Evolutionary conservation across 768 basidiomycete genomes (phyloP).

Genomic region (Mycena haematopus): DNA sequence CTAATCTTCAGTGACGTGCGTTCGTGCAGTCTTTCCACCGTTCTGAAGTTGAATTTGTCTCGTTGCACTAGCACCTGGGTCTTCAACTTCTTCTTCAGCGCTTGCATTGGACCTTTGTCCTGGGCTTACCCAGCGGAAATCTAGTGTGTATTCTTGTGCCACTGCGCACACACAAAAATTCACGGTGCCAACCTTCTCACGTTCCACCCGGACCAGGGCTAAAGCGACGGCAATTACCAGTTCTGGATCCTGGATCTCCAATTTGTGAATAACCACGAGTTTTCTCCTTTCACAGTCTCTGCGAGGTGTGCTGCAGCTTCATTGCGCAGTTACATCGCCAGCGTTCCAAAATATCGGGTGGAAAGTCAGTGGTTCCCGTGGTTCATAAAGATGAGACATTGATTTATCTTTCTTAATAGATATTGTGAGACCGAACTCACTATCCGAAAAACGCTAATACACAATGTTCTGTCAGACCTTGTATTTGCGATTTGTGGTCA

Average conservation of each 20-base stretch:
- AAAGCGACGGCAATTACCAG: constrained; percentile 53
- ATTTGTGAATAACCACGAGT: constrained; percentile 40
- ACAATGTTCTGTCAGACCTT: constrained; percentile 37
- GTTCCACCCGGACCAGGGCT: constrained; percentile 50
- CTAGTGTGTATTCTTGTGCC: constrained; percentile 29
- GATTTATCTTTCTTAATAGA: constrained; percentile 27
- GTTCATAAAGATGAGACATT: neutral
- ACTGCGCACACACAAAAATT: neutral
- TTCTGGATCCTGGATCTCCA: constrained; percentile 52
- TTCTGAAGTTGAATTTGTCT: neutral
- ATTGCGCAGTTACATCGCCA: constrained; percentile 52
- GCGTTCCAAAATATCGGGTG: constrained; percentile 49
- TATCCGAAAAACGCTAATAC: neutral
- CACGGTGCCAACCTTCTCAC: neutral
- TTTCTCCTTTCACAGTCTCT: neutral
- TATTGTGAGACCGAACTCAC: constrained; percentile 37
- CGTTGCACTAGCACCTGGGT: constrained; percentile 44
- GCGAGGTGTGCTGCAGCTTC: constrained; percentile 37
- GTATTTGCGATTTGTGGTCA: constrained; percentile 54
- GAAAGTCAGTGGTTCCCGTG: constrained; percentile 39
- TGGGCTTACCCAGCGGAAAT: constrained; percentile 56
- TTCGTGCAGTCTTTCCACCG: neutral
- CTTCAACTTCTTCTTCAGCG: constrained; percentile 55
- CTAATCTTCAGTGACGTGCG: constrained; percentile 34
- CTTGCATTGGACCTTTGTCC: constrained; percentile 51